Conservation (phyloP, 148 eudicot species). For the Cornus suecica region DNA sequence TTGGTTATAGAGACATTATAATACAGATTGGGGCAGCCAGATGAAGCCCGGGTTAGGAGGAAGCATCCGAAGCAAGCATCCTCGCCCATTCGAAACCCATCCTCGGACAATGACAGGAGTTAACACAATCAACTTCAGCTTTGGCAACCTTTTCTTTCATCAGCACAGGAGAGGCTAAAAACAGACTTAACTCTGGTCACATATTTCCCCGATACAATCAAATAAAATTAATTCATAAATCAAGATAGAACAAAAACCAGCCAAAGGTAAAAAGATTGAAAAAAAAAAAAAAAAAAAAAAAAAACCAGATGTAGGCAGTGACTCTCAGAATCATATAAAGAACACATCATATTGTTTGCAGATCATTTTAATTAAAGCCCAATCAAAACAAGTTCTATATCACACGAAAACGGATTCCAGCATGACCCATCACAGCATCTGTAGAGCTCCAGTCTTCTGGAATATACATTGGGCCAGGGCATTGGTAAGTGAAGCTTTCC, state of each 20-base stretch:
- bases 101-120: too few relatives aligned
- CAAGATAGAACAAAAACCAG: neutral
- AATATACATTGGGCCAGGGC: slow-evolving; percentile 8
- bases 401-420: slow-evolving; percentile 20
- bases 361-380: slow-evolving; percentile 12
- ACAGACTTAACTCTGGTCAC: too few relatives aligned
- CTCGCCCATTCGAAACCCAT: too few relatives aligned
- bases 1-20: neutral
- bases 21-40: too few relatives aligned
- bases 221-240: neutral
- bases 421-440: slow-evolving; percentile 28
- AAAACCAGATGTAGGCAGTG: neutral
- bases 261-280: slow-evolving; percentile 16
- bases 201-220: neutral
- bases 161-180: neutral
- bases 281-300: too few relatives aligned
- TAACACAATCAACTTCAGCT: neutral
- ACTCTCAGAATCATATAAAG: slow-evolving; percentile 6
- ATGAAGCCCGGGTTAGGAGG: too few relatives aligned
- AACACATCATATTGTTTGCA: neutral
- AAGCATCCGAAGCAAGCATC: too few relatives aligned
- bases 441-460: slow-evolving; percentile 26
- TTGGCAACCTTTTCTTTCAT: neutral
- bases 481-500: neutral
- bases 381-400: slow-evolving; percentile 10